Conservation (phyloP, 2,329 filamentous ascomycete genomes). For the Pseudogymnoascus destructans region DNA sequence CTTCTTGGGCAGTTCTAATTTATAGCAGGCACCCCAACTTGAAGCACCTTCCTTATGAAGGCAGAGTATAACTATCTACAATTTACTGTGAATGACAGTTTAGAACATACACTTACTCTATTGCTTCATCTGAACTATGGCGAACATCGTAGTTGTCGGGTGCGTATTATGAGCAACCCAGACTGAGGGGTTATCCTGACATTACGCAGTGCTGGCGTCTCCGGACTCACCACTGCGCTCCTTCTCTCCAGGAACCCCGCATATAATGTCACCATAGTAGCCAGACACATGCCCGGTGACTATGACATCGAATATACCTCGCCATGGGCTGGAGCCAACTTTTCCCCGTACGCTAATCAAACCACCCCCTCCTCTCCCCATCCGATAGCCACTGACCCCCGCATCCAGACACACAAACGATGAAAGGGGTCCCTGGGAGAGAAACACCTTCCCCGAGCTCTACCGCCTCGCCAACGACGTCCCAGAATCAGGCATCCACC, state of each 20-base stretch:
- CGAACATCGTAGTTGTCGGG: slow-evolving; percentile 30
- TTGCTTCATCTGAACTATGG: background rate
- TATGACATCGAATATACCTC: slow-evolving; percentile 85
- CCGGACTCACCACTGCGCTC: slow-evolving; percentile 52
- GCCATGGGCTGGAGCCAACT: slow-evolving; percentile 79
- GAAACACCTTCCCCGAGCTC: slow-evolving; percentile 50
- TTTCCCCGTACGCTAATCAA: slow-evolving; percentile 45
- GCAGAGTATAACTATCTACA: background rate
- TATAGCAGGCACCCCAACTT: background rate
- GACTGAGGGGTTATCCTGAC: background rate
- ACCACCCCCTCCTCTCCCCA: background rate
- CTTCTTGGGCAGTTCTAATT: background rate
- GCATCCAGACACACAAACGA: slow-evolving; percentile 11
- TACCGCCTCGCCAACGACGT: slow-evolving; percentile 47
- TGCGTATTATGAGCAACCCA: slow-evolving; percentile 16
- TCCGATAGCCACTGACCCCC: slow-evolving; percentile 8
- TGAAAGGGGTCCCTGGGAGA: slow-evolving; percentile 39
- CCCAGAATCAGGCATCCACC: slow-evolving; percentile 69
- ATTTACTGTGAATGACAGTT: background rate
- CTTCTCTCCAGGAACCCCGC: slow-evolving; percentile 42
- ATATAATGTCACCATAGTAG: slow-evolving; percentile 55
- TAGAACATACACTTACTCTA: background rate
- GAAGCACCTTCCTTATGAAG: background rate
- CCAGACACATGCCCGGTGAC: slow-evolving; percentile 88
- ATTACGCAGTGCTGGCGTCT: slow-evolving; percentile 44